These are phyloP conservation scores for Ampelocalamus luodianensis DNA, from an alignment of 176 grass and related monocot genomes.

Conservation along the genomic window DNA sequence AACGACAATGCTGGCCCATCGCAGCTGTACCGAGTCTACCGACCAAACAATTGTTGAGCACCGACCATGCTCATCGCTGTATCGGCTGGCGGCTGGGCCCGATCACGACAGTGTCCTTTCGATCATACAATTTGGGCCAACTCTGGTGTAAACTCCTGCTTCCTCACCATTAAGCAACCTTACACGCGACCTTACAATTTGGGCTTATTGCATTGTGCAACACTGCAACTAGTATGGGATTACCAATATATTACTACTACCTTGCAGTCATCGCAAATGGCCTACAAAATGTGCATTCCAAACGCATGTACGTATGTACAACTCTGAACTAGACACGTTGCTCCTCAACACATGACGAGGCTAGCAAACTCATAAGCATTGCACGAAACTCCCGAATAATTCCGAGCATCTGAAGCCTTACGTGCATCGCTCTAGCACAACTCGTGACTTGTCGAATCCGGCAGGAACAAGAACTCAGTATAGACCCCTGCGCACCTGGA, in stretches of 20 bases:
- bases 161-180: background rate
- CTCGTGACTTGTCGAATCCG: background rate
- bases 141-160: background rate
- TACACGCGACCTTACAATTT: background rate
- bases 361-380: background rate
- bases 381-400: background rate
- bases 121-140: background rate
- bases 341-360: background rate
- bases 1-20: background rate
- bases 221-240: background rate
- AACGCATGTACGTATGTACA: background rate
- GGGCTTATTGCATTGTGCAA: slow-evolving; percentile 26
- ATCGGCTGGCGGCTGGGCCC: background rate
- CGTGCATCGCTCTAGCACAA: background rate
- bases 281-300: slow-evolving; percentile 22
- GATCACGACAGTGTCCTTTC: background rate
- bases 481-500: slow-evolving; percentile 56
- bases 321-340: background rate
- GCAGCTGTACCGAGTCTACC: background rate
- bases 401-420: background rate
- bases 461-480: slow-evolving; percentile 43
- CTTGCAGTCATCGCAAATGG: background rate
- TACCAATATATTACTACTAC: background rate
- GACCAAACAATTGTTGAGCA: background rate
- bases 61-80: background rate